Evolutionary conservation across 805 yeast genomes (phyloP).

Genomic region (Wickerhamomyces subpelliculosus): DNA sequence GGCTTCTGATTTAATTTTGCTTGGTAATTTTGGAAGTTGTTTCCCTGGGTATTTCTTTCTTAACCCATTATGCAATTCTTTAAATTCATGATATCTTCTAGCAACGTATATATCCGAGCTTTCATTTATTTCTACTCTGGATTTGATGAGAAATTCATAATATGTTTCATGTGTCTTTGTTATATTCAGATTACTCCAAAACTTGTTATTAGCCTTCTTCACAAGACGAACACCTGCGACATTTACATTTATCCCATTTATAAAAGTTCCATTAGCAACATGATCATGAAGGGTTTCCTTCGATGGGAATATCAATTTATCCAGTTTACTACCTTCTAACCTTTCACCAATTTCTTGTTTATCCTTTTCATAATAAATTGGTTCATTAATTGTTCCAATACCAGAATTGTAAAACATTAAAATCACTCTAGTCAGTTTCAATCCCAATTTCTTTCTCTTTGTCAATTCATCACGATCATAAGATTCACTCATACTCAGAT

Average conservation of each 20-base stretch:
- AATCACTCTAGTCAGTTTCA: constrained; percentile 55
- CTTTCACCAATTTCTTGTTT: constrained; percentile 22
- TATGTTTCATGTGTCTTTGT: constrained; percentile 13
- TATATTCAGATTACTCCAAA: constrained; percentile 21
- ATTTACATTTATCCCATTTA: constrained; percentile 57
- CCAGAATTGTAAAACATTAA: constrained; percentile 71
- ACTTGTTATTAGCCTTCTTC: constrained; percentile 21
- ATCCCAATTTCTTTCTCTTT: constrained; percentile 56
- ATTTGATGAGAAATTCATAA: constrained; percentile 18
- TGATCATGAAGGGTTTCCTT: constrained; percentile 29
- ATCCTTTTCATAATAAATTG: constrained; percentile 35
- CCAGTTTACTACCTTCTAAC: constrained; percentile 25
- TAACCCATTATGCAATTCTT: constrained; percentile 44
- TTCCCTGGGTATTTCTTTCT: constrained; percentile 62
- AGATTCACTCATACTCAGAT: constrained; percentile 62
- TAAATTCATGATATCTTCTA: constrained; percentile 65
- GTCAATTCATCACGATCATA: constrained; percentile 72
- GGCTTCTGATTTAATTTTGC: constrained; percentile 36
- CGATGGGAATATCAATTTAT: constrained; percentile 31
- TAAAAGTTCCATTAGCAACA: constrained; percentile 24
- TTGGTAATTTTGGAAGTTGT: constrained; percentile 52
- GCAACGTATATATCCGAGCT: constrained; percentile 29
- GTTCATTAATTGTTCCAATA: constrained; percentile 53
- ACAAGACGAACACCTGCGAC: constrained; percentile 55
- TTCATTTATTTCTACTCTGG: constrained; percentile 14